Conservation (phyloP, 352 stramenopile species). For the Lagenidium giganteum region DNA sequence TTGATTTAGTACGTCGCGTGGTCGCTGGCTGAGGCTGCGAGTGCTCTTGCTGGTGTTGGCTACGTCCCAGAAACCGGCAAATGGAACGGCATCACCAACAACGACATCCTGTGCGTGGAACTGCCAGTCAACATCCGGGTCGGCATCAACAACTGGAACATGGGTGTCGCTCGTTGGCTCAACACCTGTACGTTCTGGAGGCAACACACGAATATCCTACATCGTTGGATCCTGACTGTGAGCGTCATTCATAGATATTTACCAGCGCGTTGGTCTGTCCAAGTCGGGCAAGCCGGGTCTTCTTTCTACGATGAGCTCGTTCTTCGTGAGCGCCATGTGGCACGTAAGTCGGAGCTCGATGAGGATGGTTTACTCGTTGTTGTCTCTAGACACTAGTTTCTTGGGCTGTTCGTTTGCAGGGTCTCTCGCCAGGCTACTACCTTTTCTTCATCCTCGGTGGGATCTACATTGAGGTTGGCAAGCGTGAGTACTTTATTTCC, state of each 20-base stretch:
- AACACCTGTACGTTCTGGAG: conserved; percentile 60
- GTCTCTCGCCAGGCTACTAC: conserved; percentile 84
- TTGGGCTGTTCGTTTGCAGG: conserved; percentile 21
- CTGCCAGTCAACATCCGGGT: conserved; percentile 83
- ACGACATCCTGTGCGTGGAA: conserved; percentile 80
- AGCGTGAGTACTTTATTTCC: conserved; percentile 32
- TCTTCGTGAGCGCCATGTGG: conserved; percentile 83
- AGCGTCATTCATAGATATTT: conserved; percentile 56
- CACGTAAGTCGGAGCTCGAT: too few relatives aligned
- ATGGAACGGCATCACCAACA: conserved; percentile 86
- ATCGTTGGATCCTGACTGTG: too few relatives aligned
- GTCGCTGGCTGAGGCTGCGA: conserved; percentile 75
- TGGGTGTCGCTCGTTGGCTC: conserved; percentile 78
- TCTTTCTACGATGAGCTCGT: conserved; percentile 69
- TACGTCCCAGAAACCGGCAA: conserved; percentile 74
- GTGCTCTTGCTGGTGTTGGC: conserved; percentile 69
- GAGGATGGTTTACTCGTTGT: background rate
- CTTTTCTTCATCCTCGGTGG: conserved; percentile 83
- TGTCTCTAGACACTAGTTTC: conserved; percentile 10
- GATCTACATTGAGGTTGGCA: conserved; percentile 85
- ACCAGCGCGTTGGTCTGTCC: conserved; percentile 75
- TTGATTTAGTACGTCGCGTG: conserved; percentile 73
- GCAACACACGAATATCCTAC: too few relatives aligned
- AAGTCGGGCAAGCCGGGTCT: conserved; percentile 73
- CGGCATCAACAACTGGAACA: conserved; percentile 89